These are phyloP conservation scores for Circinella minor DNA, from an alignment of 371 early-diverging fungal genomes.

Conservation along the genomic window DNA sequence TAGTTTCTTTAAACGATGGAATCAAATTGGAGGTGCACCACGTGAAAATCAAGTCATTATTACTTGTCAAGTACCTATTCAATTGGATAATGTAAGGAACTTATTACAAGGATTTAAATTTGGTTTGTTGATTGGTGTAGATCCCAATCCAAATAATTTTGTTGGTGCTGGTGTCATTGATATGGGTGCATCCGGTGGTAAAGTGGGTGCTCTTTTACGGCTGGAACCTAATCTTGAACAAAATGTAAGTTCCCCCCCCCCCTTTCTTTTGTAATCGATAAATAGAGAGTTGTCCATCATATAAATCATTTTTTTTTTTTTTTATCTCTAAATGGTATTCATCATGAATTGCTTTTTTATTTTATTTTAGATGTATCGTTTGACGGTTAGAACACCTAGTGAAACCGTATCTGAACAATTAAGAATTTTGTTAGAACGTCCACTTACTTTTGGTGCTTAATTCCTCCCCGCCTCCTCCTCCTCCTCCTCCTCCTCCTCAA, in stretches of 20 bases:
- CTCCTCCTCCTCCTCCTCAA: background rate
- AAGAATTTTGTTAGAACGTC: conserved; percentile 44
- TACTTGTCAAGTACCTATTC: conserved; percentile 61
- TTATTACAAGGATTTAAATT: conserved; percentile 72
- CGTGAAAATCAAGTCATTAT: conserved; percentile 80
- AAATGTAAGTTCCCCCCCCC: conserved; percentile 63
- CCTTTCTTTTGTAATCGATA: no score
- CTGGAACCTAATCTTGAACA: conserved; percentile 89
- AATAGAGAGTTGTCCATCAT: no score
- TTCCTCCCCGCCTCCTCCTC: background rate
- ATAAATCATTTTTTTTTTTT: no score
- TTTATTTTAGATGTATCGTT: conserved; percentile 79
- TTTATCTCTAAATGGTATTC: no score
- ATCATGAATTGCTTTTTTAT: background rate
- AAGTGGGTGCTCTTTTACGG: conserved; percentile 90
- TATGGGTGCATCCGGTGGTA: conserved; percentile 68
- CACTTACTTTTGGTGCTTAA: conserved; percentile 30
- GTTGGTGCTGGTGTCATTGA: conserved; percentile 90
- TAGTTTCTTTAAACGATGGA: conserved; percentile 96
- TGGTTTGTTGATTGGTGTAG: conserved; percentile 79
- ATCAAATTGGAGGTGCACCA: conserved; percentile 89
- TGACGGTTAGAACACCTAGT: conserved; percentile 91
- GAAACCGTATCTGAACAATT: conserved; percentile 71
- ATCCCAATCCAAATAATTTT: conserved; percentile 88
- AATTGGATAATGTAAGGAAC: conserved; percentile 46